These are phyloP conservation scores for Gloeostereum incarnatum DNA, from an alignment of 768 basidiomycete genomes.

Conservation along the genomic window DNA sequence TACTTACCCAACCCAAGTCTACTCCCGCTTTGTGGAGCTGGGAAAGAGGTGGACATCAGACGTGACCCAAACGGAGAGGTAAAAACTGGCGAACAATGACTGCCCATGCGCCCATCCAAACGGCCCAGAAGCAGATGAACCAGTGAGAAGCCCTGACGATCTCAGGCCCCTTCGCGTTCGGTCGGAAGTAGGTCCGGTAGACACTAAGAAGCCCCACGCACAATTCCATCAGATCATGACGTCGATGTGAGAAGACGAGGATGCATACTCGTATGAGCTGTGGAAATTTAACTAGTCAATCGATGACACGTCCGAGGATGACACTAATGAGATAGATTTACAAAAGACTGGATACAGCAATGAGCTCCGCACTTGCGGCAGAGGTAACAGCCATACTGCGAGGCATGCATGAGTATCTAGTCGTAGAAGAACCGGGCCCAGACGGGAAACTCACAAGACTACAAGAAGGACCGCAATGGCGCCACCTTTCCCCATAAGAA, in stretches of 20 bases:
- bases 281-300: neutral
- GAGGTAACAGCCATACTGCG: constrained; percentile 36
- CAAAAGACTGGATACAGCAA: constrained; percentile 34
- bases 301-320: neutral
- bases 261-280: constrained; percentile 37
- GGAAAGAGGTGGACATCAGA: neutral
- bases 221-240: neutral
- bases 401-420: neutral
- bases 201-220: constrained; percentile 13
- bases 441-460: constrained; percentile 20
- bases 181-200: constrained; percentile 27
- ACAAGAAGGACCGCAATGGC: constrained; percentile 34
- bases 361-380: constrained; percentile 34
- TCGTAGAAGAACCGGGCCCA: neutral
- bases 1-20: constrained; percentile 35
- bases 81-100: constrained; percentile 19
- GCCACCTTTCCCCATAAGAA: constrained; percentile 35
- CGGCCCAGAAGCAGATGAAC: constrained; percentile 31
- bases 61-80: neutral
- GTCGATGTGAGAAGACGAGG: neutral
- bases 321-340: constrained; percentile 14
- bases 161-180: constrained; percentile 24
- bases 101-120: constrained; percentile 34
- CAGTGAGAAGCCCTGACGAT: constrained; percentile 29
- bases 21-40: constrained; percentile 35